These are phyloP conservation scores for Chaetoceros tenuissimus DNA, from an alignment of 108 stramenopile genomes.

Conservation along the genomic window DNA sequence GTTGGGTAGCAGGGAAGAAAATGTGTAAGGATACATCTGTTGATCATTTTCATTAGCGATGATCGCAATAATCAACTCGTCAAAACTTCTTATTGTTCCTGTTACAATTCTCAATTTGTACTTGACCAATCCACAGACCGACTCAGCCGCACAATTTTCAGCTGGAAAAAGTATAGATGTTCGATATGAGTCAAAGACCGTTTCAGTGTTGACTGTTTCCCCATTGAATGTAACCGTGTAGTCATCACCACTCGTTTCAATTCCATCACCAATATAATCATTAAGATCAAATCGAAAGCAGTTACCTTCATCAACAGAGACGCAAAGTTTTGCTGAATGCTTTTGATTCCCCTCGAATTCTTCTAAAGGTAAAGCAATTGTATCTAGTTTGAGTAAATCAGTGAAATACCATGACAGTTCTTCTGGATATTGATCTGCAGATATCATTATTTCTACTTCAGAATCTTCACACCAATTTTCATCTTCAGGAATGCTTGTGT, in stretches of 20 bases:
- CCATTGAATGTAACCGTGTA: neutral
- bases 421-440: neutral
- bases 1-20: neutral
- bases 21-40: neutral
- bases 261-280: neutral
- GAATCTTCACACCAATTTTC: neutral
- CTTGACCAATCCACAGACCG: too few species aligned
- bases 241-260: neutral
- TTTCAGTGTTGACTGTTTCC: neutral
- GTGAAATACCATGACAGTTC: neutral
- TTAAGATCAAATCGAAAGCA: neutral
- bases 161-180: neutral
- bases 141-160: too few species aligned
- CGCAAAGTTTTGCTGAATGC: neutral
- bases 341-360: neutral
- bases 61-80: too few species aligned
- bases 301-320: neutral
- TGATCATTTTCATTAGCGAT: neutral
- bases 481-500: neutral
- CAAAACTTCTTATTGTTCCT: too few species aligned
- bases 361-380: neutral
- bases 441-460: neutral
- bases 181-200: neutral
- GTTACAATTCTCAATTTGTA: too few species aligned
- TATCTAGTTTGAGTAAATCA: neutral